Evolutionary conservation across 371 early-diverging fungal genomes (phyloP).

Genomic region (Thermomucor indicae-seudaticae): DNA sequence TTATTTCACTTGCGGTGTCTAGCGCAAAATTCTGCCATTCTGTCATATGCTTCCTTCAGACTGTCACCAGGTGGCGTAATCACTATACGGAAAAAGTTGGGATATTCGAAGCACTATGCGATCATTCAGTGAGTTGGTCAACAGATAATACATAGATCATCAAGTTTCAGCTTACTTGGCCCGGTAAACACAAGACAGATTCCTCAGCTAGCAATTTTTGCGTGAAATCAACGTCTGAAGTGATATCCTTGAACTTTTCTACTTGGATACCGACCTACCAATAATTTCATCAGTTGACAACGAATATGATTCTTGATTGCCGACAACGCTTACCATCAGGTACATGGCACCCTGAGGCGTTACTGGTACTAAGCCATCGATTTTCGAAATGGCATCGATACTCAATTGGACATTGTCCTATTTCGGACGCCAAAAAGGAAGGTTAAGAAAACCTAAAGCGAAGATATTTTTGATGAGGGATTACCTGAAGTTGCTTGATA

Average conservation of each 20-base stretch:
- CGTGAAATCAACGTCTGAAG: constrained; percentile 76
- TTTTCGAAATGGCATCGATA: constrained; percentile 52
- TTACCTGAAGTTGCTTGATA: constrained; percentile 62
- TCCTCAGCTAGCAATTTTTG: constrained; percentile 82
- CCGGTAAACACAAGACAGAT: constrained; percentile 83
- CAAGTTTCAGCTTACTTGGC: constrained; percentile 46
- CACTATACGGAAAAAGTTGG: constrained; percentile 79
- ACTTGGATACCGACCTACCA: constrained; percentile 58
- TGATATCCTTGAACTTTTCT: constrained; percentile 69
- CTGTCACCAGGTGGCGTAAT: constrained; percentile 74
- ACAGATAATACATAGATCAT: neutral
- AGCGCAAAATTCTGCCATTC: constrained; percentile 78
- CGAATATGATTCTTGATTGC: neutral
- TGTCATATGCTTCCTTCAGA: constrained; percentile 68
- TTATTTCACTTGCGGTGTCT: constrained; percentile 51
- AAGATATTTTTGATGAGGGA: neutral
- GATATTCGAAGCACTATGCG: constrained; percentile 72
- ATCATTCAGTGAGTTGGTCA: neutral
- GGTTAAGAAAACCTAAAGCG: neutral
- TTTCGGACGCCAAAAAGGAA: neutral
- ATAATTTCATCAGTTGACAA: neutral
- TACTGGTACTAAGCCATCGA: constrained; percentile 76
- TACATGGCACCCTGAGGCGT: constrained; percentile 94
- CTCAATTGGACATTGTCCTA: constrained; percentile 67
- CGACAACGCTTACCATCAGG: constrained; percentile 61